Evolutionary conservation across 257 asterid species (phyloP).

Genomic region (Penstemon newberryi): DNA sequence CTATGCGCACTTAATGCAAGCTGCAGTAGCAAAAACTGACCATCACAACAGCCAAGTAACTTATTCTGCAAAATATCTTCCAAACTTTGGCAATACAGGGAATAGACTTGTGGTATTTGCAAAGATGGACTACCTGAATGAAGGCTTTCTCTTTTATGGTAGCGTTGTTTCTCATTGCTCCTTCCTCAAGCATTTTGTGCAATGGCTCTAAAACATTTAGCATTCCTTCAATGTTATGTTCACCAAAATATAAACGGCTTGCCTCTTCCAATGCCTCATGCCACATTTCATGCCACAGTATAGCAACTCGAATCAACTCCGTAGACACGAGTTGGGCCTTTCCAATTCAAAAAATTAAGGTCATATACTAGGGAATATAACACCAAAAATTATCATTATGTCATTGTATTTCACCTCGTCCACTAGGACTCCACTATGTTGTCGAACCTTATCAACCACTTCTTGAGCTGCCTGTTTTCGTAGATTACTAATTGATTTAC

Average conservation of each 20-base stretch:
- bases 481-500: conserved; percentile 90
- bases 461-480: conserved; percentile 97
- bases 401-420: conserved; percentile 64
- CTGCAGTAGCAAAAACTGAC: conserved; percentile 9
- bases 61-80: conserved; percentile 2
- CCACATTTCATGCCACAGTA: conserved; percentile 99
- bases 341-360: conserved; percentile 29
- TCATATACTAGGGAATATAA: conserved; percentile 34
- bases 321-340: conserved; percentile 98
- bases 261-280: conserved; percentile 99
- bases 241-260: conserved; percentile 97
- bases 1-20: neutral
- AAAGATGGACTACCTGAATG: conserved; percentile 72
- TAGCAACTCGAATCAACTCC: conserved; percentile 97
- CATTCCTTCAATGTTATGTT: conserved; percentile 97
- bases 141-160: conserved; percentile 87
- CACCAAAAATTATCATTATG: conserved; percentile 5
- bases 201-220: conserved; percentile 87
- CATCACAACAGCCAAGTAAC: conserved; percentile 17
- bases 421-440: conserved; percentile 93
- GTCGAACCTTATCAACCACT: conserved; percentile 96
- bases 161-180: conserved; percentile 75
- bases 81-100: neutral
- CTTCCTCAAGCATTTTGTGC: conserved; percentile 95
- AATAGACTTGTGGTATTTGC: neutral